Evolutionary conservation across 371 early-diverging fungal genomes (phyloP), one percentile per base, ranked within the genome.

Genomic region (Mortierella sp.): DNA sequence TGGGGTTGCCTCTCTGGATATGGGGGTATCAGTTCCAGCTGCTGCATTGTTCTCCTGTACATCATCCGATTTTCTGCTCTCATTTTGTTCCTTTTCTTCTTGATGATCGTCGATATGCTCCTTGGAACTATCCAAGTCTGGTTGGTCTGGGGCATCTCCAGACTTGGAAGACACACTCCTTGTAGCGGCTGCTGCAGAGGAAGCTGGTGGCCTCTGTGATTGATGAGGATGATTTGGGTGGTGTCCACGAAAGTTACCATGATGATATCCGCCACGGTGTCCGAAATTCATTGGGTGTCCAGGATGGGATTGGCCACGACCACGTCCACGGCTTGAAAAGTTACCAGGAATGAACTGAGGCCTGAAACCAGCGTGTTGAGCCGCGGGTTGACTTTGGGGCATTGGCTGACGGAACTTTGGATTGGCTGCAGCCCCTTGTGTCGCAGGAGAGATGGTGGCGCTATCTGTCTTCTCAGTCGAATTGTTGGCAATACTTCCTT

Each of bases 301-400:
- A 10, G 70, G 75, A 49, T 70, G 70, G 64, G 70, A 74, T 12
- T 68, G 68, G 13, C 80, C 80, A 61, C 80, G 80, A 53, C 80
- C 80, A 37, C 80, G 80, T 37, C 80, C 80, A 22, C 80, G 70
- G 10, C 55, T 64, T 12, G 80, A 73, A 68, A 79, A 79, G 64
- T 79, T 79, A 35, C 75, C 75, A 31, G 80, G 75, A 23, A 79
- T 79, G 49, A 70, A 79, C 0, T 66, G 80, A 10, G 80, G 71
- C 54, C 74, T 47, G 57, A 70, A 70, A 15, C 71, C 71, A 56
- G 67, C 19, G 42, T 56, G 37, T 10, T 67, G 67, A 35, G 49
- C 67, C 5, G 74, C 64, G 26, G 80, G 80, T 29, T 79, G 80
- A 35, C 57, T 74, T 40, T 79, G 80, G 6, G 80, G 80, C 75